Base-by-base conservation (phyloP, 768 basidiomycete genomes). In the Auricularia cornea region DNA sequence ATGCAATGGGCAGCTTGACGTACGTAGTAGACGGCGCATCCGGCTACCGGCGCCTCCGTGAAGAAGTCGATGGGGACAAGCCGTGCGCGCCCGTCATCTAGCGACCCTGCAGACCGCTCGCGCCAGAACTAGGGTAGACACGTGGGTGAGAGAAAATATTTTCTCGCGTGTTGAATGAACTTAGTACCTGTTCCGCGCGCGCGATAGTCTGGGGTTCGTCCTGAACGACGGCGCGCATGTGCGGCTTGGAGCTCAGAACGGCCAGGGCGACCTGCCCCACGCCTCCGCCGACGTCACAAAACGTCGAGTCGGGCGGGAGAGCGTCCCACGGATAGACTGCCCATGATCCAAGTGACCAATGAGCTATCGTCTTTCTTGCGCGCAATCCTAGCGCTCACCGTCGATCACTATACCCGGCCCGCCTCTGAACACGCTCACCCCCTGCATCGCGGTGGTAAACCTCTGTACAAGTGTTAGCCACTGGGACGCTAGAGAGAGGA, bases 1-100 rank as follows among this genome's bases (percentile, higher is more conserved):
- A n/a, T n/a, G n/a, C n/a, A n/a, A n/a, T n/a, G n/a, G n/a, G n/a
- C n/a, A n/a, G n/a, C n/a, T 10, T 35, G 8, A 70, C 75, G 67
- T 66, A 80, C 79, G 67, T 77, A 79, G 67, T 80, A 80, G 18
- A 78, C 66, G 60, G 78, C 73, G 59, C 76, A 77, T 3, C 69
- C 74, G 8, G 66, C 59, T 3, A 76, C 72, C 2, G 79, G 78
- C 1, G 72, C 51, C 18, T 78, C 76, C 5, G 60, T 67, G 31
- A 80, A 72, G 64, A 81, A 80, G 59, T 81, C 74, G 16, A 80
- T 68, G 0, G 74, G 62, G 28, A 71, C 69, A 64, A 81, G 79
- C 33, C 75, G 66, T 32, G 80, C 70, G 3, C 74, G 68, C 16
- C 74, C 62, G 44, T 76, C 68, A n/a, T n/a, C n/a, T n/a, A n/a